Evolutionary conservation across 139 green algal species (phyloP).

Genomic region (Micromonas pusilla): DNA sequence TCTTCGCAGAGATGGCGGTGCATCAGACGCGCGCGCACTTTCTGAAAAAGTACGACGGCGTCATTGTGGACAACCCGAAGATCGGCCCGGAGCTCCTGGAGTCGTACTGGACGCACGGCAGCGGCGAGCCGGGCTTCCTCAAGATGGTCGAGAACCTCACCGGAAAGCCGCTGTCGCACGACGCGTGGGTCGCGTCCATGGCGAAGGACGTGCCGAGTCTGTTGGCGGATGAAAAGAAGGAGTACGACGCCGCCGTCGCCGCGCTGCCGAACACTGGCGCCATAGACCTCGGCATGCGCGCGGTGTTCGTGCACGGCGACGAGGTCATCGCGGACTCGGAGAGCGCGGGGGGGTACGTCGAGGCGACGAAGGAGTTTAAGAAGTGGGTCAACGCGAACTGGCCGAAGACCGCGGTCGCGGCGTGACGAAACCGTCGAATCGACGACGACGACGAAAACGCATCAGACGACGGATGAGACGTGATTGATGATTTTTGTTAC

Average conservation of each 20-base stretch:
- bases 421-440: no score
- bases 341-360: slow-evolving; percentile 39
- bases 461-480: no score
- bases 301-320: slow-evolving; percentile 70
- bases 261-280: background rate
- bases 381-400: slow-evolving; percentile 41
- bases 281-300: slow-evolving; percentile 64
- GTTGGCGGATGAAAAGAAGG: slow-evolving; percentile 47
- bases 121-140: slow-evolving; percentile 54
- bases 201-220: slow-evolving; percentile 14
- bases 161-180: slow-evolving; percentile 19
- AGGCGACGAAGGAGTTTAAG: slow-evolving; percentile 54
- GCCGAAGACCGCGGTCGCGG: slow-evolving; percentile 3
- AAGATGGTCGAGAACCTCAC: slow-evolving; percentile 56
- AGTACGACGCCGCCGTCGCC: slow-evolving; percentile 50
- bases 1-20: slow-evolving; percentile 45
- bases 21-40: slow-evolving; percentile 66
- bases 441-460: no score
- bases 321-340: slow-evolving; percentile 52
- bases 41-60: slow-evolving; percentile 36
- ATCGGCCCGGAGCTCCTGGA: slow-evolving; percentile 41
- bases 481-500: no score
- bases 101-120: slow-evolving; percentile 60
- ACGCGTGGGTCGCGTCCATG: slow-evolving; percentile 36
- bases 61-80: slow-evolving; percentile 35